Percentiles rank a stretch among this genome's conserved stretches.
Evolutionary conservation across 768 basidiomycete genomes (phyloP).

Genomic region (Cantharellus anzutake): DNA sequence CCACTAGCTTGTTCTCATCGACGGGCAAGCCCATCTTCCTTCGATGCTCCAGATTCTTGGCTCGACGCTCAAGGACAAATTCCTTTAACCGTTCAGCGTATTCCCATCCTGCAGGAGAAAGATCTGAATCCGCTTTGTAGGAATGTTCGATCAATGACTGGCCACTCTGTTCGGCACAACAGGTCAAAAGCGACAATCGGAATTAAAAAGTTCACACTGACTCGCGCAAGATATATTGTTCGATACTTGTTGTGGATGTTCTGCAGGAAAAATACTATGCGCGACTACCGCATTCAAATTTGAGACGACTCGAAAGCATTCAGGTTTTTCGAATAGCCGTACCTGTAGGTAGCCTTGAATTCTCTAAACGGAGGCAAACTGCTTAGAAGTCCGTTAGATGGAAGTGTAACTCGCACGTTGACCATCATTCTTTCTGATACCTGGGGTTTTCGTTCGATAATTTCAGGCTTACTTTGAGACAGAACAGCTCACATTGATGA

Average conservation of each 20-base stretch:
- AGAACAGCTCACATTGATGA: conserved; percentile 46
- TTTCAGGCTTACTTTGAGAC: no score
- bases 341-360: conserved; percentile 82
- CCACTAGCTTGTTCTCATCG: conserved; percentile 16
- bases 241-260: conserved; percentile 91
- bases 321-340: conserved; percentile 5
- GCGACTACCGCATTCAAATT: conserved; percentile 31
- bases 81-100: conserved; percentile 81
- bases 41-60: conserved; percentile 53
- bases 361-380: conserved; percentile 25
- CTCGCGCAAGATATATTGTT: conserved; percentile 91
- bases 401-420: conserved; percentile 35
- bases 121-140: conserved; percentile 94
- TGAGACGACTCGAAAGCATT: neutral
- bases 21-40: conserved; percentile 9
- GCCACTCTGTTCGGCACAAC: conserved; percentile 51
- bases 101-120: conserved; percentile 89
- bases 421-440: conserved; percentile 93
- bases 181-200: neutral
- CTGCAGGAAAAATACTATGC: conserved; percentile 98
- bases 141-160: conserved; percentile 97
- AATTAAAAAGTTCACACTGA: conserved; percentile 23
- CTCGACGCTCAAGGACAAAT: conserved; percentile 70
- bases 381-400: neutral
- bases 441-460: conserved; percentile 18